These are phyloP conservation scores for Adansonia gregorii DNA, from an alignment of 441 rosid species.

Conservation along the genomic window DNA sequence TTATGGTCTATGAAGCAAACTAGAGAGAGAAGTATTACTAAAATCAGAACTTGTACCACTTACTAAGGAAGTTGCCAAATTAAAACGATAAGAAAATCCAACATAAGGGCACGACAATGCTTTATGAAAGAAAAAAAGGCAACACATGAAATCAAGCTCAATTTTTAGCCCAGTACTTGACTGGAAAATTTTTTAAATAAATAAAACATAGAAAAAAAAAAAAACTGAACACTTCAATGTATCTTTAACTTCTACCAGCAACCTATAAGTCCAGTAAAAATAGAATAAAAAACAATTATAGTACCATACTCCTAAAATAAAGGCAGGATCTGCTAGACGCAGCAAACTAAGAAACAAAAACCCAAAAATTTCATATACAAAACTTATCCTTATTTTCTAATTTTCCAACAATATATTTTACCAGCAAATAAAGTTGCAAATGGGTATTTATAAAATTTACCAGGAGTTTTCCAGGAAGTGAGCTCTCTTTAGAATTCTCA, in stretches of 20 bases:
- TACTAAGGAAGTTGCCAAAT: neutral
- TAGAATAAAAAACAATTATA: neutral
- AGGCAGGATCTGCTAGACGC: conserved; percentile 1
- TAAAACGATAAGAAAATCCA: conserved; percentile 10
- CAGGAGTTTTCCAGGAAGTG: conserved; percentile 45
- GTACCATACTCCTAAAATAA: neutral
- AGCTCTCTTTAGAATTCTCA: conserved; percentile 42
- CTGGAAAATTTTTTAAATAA: neutral
- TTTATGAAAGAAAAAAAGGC: neutral
- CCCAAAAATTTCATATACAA: neutral
- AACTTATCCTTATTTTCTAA: neutral
- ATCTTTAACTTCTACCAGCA: neutral
- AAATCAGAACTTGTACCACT: conserved; percentile 5
- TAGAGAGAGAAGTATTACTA: conserved; percentile 15
- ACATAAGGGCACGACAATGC: neutral
- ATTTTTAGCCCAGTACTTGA: conserved; percentile 15
- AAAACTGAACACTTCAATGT: neutral
- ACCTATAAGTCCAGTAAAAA: neutral
- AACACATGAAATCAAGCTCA: conserved; percentile 6
- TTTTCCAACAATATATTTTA: neutral
- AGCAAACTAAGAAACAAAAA: neutral
- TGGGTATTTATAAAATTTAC: conserved; percentile 34
- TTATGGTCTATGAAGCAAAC: neutral
- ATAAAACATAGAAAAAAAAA: neutral
- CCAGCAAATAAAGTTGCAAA: conserved; percentile 8